Percentiles rank a stretch among this genome's conserved stretches.
phyloP scores from a whole-genome alignment of 2,329 filamentous ascomycete genomes.

The Aspergillus jensenii region DNA sequence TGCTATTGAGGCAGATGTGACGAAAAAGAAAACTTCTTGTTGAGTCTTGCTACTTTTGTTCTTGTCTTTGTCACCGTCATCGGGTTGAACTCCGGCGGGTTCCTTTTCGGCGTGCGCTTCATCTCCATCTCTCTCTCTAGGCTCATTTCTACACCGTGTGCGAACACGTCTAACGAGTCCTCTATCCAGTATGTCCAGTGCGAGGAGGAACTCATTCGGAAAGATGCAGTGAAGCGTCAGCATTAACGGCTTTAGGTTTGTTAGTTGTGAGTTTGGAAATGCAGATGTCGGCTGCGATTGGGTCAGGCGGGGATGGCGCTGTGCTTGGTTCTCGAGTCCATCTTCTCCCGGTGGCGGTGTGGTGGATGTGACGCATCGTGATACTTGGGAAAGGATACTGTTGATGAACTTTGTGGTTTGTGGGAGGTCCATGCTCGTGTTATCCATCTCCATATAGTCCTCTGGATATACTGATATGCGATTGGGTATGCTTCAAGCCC shows the following conservation, averaged over 20 bases:
- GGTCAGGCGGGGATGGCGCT: background rate
- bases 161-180: constrained; percentile 58
- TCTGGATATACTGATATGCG: background rate
- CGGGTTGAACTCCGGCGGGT: background rate
- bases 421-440: background rate
- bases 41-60: background rate
- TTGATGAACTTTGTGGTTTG: constrained; percentile 2
- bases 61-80: background rate
- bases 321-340: background rate
- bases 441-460: background rate
- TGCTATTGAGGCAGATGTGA: constrained; percentile 58
- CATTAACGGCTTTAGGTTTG: constrained; percentile 56
- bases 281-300: constrained; percentile 20
- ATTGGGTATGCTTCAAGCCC: no score
- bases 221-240: constrained; percentile 83
- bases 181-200: constrained; percentile 83
- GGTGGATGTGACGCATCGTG: background rate
- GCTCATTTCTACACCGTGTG: constrained; percentile 2
- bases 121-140: background rate
- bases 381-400: background rate
- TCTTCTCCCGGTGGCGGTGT: background rate
- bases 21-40: constrained; percentile 55
- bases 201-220: constrained; percentile 75
- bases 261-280: constrained; percentile 21
- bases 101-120: background rate